phyloP scores from a whole-genome alignment of 2,329 filamentous ascomycete genomes.

The Xylaria sp. region DNA sequence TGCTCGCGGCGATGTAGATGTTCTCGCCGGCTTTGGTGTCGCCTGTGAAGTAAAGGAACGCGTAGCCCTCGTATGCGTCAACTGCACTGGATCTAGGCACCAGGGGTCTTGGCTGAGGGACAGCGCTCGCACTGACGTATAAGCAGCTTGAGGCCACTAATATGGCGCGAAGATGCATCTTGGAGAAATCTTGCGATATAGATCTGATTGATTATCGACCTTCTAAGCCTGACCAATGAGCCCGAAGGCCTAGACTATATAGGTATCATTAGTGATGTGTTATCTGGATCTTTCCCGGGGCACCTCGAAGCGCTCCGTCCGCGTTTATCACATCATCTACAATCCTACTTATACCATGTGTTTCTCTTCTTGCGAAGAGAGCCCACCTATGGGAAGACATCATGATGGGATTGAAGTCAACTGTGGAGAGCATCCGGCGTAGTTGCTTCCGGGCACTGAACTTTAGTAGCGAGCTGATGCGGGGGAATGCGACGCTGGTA shows the following conservation, averaged over 20 bases:
- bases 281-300: not conserved
- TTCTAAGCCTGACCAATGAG: too few species aligned
- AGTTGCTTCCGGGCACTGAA: not conserved
- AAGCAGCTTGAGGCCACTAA: slow-evolving; percentile 22
- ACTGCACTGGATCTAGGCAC: slow-evolving; percentile 20
- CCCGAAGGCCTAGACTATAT: not conserved
- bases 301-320: not conserved
- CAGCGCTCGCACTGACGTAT: slow-evolving; percentile 12
- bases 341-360: not conserved
- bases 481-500: slow-evolving; percentile 2
- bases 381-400: slow-evolving; percentile 14
- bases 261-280: not conserved
- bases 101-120: slow-evolving; percentile 31
- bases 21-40: slow-evolving; percentile 60
- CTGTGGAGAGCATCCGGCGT: slow-evolving; percentile 15
- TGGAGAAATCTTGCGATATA: not conserved
- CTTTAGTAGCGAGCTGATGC: not conserved
- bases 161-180: slow-evolving; percentile 26
- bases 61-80: slow-evolving; percentile 56
- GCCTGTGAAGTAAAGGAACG: slow-evolving; percentile 64
- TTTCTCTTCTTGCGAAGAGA: not conserved
- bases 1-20: slow-evolving; percentile 63
- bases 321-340: not conserved
- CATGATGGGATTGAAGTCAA: not conserved
- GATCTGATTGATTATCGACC: not conserved